Evolutionary conservation across 805 yeast genomes (phyloP), one percentile per base, ranked within the genome.

Genomic region (Torulaspora gathmanii): DNA sequence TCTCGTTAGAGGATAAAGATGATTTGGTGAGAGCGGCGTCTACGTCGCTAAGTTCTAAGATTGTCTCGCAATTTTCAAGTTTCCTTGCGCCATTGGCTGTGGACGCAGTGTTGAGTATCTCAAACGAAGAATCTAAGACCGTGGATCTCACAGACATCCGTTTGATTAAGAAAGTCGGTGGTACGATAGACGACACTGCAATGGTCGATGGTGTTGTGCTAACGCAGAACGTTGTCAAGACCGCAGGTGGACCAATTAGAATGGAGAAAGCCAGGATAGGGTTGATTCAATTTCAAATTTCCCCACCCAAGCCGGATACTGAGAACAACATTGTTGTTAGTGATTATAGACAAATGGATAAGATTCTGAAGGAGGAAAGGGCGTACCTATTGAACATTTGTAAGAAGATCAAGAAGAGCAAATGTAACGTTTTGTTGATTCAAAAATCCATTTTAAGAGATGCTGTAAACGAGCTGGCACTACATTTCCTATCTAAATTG

Each of bases 331-430:
- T 93, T 40, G 95, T 93, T 46, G 98, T 93, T 44, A 93, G 86
- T 63, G 99, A 93, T 68, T 93, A 93, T 73, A 80, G 99, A 69
- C 99, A 93, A 70, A 93, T 93, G 99, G 99, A 93, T 70, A 93
- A 91, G 72, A 93, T 93, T 57, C 75, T 93, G 64, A 93, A 95
- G 64, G 99, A 93, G 70, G 99, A 93, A 74, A 83, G 99, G 65
- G 93, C 96, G 23, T 93, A 93, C 65, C 72, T 93, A 61, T 77
- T 93, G 64, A 91, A 91, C 67, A 86, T 93, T 64, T 90, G 96
- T 74, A 93, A 93, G 70, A 88, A 87, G 65, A 88, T 93, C 70
- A 93, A 95, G 65, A 93, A 93, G 75, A 84, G 97, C 54, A 93
- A 90, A 70, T 93, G 99, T 74, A 90, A 90, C 57, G 96, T 89